Evolutionary conservation across 2,329 filamentous ascomycete species (phyloP).

Genomic region (Penicillium sp.): DNA sequence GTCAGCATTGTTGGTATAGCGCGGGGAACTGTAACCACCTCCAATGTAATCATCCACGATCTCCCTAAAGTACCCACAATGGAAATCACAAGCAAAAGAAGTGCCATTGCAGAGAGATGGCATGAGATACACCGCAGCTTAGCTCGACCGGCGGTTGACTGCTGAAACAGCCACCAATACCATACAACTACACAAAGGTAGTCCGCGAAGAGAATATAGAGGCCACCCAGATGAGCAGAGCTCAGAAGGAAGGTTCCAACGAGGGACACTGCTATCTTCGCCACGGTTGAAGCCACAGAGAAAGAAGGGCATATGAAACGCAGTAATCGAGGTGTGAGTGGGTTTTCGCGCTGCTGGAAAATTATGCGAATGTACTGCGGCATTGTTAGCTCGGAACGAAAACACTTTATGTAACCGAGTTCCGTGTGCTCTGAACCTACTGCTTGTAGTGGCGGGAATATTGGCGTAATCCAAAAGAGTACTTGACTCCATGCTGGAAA

Average conservation of each 20-base stretch:
- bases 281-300: background rate
- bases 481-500: too few relatives aligned
- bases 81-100: background rate
- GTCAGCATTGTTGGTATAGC: background rate
- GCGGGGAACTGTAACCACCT: background rate
- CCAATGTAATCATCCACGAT: background rate
- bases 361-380: background rate
- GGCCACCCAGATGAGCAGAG: background rate
- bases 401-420: background rate
- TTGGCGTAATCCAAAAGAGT: too few relatives aligned
- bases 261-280: background rate
- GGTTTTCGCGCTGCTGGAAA: background rate
- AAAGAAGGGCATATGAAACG: background rate
- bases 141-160: background rate
- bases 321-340: background rate
- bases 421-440: background rate
- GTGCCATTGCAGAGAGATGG: background rate
- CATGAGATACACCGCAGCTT: background rate
- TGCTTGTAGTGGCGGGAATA: background rate
- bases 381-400: background rate
- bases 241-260: background rate
- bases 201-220: background rate
- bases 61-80: background rate
- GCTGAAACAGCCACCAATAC: background rate
- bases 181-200: background rate